Percentiles rank a stretch among this genome's conserved stretches.
Evolutionary conservation across 192 early-diverging fungal genomes (phyloP).

Genomic region (Dispira parvispora): DNA sequence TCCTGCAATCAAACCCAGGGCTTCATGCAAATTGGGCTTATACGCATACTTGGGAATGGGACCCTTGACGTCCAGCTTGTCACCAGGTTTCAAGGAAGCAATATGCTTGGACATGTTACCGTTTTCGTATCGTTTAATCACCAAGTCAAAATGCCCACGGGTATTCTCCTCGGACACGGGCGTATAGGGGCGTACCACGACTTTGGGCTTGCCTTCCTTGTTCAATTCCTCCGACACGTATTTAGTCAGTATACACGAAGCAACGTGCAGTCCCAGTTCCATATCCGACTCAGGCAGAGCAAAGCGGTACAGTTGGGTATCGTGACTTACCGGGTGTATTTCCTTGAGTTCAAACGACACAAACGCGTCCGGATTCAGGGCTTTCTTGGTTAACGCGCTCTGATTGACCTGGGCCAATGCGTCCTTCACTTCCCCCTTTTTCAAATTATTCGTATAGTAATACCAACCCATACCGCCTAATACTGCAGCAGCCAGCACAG

Average conservation of each 20-base stretch:
- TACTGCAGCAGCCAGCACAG: too few relatives aligned
- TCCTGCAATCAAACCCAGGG: constrained; percentile 69
- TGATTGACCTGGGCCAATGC: not conserved
- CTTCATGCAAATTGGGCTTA: constrained; percentile 35
- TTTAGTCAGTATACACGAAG: constrained; percentile 71
- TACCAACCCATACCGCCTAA: not conserved
- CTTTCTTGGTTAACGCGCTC: not conserved
- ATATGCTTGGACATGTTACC: constrained; percentile 50
- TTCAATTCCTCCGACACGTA: constrained; percentile 24
- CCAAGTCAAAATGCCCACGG: constrained; percentile 54
- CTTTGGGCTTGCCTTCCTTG: constrained; percentile 36
- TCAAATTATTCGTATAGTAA: not conserved
- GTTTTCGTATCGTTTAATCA: constrained; percentile 63
- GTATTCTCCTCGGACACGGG: constrained; percentile 40
- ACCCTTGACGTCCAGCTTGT: constrained; percentile 64
- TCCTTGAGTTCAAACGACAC: constrained; percentile 24
- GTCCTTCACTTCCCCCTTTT: not conserved
- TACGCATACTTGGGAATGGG: constrained; percentile 59
- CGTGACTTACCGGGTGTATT: constrained; percentile 43
- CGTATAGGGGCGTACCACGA: constrained; percentile 68
- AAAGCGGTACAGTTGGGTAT: constrained; percentile 51
- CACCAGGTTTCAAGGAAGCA: constrained; percentile 47
- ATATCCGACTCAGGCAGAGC: constrained; percentile 42
- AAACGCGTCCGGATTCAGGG: constrained; percentile 22
- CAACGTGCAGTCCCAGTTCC: constrained; percentile 46